Evolutionary conservation across 163 green algal genomes (phyloP), one percentile per base, ranked within the genome.

Genomic region (Chloromonas sp.): DNA sequence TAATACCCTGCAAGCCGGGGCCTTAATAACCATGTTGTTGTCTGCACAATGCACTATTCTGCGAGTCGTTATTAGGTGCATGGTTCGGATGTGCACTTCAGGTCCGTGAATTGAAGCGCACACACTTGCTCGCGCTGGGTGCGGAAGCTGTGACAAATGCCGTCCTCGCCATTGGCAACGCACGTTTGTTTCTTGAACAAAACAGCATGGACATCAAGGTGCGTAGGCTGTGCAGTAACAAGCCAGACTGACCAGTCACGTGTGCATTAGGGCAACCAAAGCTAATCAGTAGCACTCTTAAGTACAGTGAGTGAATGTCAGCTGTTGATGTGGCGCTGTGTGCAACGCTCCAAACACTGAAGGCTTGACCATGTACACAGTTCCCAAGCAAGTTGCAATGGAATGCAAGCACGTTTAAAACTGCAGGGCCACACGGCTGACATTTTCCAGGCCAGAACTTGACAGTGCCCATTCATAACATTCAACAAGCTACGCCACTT

Each of bases 121-220:
- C 61, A 60, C 61, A 84, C 81, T 15, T 84, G 59, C 57, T 84
- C 2, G 81, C 60, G 14, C 77, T 88, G 2, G 88, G 88, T 15
- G 84, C 89, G 0, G 88, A 91, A 81, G 88, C 88, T 3, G 88
- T 91, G n/a, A 87, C 88, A 13, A 91, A 91, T 74, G 88, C 88
- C 0, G 86, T 91, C 61, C 85, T 91, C 59, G 86, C 86, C 1
- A 84, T 89, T 1, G 88, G 88, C 81, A 91, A 91, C 76, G 88
- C 88, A 36, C 84, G 88, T 0, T 79, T 91, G 2, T 91, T 87
- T 70, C 81, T 91, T 5, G 88, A 91, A 81, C 61, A 83, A 36
- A 71, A 87, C 71, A 13, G 60, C 60, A 3, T 85, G 8, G 85
- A 87, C 61, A 85, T 87, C 74, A 87, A 87, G 85, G 85, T 36